A percentile compares a stretch with the other conserved stretches of the same genome.
Evolutionary conservation across 192 early-diverging fungal genomes (phyloP).

Genomic region (Podochytrium sp.): DNA sequence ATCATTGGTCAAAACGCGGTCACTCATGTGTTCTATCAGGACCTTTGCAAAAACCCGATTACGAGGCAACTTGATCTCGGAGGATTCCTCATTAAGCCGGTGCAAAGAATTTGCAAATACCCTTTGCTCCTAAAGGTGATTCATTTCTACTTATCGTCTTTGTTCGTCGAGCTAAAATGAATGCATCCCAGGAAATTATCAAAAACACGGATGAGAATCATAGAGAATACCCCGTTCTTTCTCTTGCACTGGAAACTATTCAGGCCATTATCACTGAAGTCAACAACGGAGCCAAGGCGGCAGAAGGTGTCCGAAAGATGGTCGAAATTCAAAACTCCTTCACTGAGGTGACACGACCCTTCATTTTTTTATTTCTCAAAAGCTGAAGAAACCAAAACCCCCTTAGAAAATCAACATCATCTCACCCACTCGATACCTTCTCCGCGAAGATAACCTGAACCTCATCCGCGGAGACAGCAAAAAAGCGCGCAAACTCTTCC

Average conservation of each 20-base stretch:
- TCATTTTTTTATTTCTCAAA: neutral
- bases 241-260: conserved; percentile 47
- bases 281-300: conserved; percentile 49
- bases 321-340: conserved; percentile 53
- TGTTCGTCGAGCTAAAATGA: neutral
- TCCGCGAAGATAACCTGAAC: conserved; percentile 52
- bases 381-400: neutral
- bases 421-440: conserved; percentile 46
- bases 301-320: conserved; percentile 49
- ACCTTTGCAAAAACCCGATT: conserved; percentile 45
- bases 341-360: conserved; percentile 38
- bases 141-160: neutral
- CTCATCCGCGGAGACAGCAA: conserved; percentile 39
- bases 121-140: conserved; percentile 73
- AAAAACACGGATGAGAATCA: conserved; percentile 51
- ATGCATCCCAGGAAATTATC: conserved; percentile 49
- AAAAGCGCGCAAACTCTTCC: conserved; percentile 47
- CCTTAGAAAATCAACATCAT: conserved; percentile 49
- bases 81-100: conserved; percentile 89
- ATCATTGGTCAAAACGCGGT: neutral
- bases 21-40: conserved; percentile 27
- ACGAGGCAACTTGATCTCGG: conserved; percentile 49
- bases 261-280: conserved; percentile 51
- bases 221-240: conserved; percentile 38
- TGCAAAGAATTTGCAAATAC: conserved; percentile 99